A percentile compares a stretch with the other conserved stretches of the same genome.
These are phyloP conservation scores for Salvia sclarea DNA, from an alignment of 305 asterid genomes.

Conservation along the genomic window DNA sequence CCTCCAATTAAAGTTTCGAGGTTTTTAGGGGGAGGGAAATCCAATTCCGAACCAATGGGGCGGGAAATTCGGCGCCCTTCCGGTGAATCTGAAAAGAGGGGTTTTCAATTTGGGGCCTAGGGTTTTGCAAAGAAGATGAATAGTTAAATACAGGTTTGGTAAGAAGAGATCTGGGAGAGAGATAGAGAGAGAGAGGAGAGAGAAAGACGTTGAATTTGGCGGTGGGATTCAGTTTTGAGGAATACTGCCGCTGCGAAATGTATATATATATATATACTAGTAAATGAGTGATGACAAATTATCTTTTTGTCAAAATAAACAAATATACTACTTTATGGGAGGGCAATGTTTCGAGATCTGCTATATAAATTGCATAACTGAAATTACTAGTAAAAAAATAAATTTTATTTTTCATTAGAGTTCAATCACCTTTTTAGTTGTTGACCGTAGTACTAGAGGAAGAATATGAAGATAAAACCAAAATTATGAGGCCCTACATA, in stretches of 20 bases:
- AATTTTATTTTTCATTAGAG: no score
- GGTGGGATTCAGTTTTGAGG: constrained; percentile 13
- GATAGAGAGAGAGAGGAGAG: constrained; percentile 27
- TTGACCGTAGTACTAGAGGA: no score
- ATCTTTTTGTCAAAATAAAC: no score
- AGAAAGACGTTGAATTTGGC: constrained; percentile 31
- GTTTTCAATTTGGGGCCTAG: constrained; percentile 47
- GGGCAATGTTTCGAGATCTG: no score
- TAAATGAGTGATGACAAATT: background rate
- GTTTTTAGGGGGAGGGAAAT: background rate
- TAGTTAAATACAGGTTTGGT: constrained; percentile 23
- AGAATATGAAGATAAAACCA: no score
- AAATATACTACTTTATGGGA: no score
- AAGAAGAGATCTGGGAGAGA: constrained; percentile 28
- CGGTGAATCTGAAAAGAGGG: constrained; percentile 11
- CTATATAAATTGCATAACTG: no score
- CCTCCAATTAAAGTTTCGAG: constrained; percentile 29
- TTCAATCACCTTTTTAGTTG: no score
- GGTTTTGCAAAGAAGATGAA: constrained; percentile 39
- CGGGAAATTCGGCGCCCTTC: constrained; percentile 16
- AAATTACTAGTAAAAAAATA: no score
- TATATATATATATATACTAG: background rate
- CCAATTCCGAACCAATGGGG: constrained; percentile 26
- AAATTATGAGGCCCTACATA: no score
- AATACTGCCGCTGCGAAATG: constrained; percentile 28